phyloP scores from a whole-genome alignment of 1,139 yeast species.

The Eremothecium coryli region DNA sequence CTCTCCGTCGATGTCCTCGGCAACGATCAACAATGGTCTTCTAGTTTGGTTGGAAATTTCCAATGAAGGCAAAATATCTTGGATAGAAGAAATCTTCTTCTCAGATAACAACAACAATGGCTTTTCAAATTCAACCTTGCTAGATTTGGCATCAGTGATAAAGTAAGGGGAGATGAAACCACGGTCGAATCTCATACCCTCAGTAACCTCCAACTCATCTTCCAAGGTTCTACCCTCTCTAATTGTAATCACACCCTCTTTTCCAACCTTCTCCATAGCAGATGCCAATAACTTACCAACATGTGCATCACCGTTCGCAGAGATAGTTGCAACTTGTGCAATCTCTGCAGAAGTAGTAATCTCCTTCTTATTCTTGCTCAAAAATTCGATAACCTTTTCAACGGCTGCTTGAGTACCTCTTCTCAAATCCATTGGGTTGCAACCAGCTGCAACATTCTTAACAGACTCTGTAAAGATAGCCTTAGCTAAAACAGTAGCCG shows the following conservation, averaged over 20 bases:
- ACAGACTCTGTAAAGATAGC: slow-evolving; percentile 96
- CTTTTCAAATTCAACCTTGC: slow-evolving; percentile 95
- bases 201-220: slow-evolving; percentile 95
- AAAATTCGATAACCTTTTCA: slow-evolving; percentile 85
- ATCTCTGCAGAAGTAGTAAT: slow-evolving; percentile 95
- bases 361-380: slow-evolving; percentile 88
- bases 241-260: slow-evolving; percentile 98
- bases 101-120: slow-evolving; percentile 85
- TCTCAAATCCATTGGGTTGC: slow-evolving; percentile 99
- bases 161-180: slow-evolving; percentile 98
- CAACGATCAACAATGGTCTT: slow-evolving; percentile 90
- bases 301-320: slow-evolving; percentile 95
- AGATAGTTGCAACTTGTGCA: slow-evolving; percentile 97
- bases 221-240: slow-evolving; percentile 96
- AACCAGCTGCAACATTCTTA: slow-evolving; percentile 98
- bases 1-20: slow-evolving; percentile 98
- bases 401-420: slow-evolving; percentile 99
- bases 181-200: slow-evolving; percentile 99
- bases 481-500: slow-evolving; percentile 95
- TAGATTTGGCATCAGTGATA: slow-evolving; percentile 92
- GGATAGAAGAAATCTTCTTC: slow-evolving; percentile 89
- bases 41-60: slow-evolving; percentile 91
- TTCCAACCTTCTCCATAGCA: slow-evolving; percentile 99
- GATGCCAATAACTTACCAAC: slow-evolving; percentile 89
- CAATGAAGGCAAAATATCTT: slow-evolving; percentile 87